Conservation (phyloP, 352 stramenopile genomes). For the Pythium insidiosum region DNA sequence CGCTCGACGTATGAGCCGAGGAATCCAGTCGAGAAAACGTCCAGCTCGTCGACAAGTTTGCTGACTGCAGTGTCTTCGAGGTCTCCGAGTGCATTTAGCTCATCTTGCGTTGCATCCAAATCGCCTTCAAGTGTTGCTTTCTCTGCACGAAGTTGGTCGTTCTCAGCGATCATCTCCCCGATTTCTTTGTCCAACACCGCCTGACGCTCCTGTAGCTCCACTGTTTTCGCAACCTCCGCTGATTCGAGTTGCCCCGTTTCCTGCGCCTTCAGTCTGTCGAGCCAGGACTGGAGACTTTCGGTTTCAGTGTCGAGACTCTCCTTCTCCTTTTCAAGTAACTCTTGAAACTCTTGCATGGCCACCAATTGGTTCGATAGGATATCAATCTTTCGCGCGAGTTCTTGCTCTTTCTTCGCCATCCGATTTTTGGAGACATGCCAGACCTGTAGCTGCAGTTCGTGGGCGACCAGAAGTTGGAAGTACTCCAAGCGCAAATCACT, state of each 20-base stretch:
- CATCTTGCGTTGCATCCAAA: conserved; percentile 49
- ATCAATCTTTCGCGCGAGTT: conserved; percentile 49
- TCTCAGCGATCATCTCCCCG: conserved; percentile 57
- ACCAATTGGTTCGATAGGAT: conserved; percentile 43
- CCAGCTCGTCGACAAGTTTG: conserved; percentile 45
- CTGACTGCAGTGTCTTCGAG: conserved; percentile 35
- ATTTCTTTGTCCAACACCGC: conserved; percentile 64
- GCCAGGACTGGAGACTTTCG: conserved; percentile 36
- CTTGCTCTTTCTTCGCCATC: conserved; percentile 35
- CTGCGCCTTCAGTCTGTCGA: conserved; percentile 57
- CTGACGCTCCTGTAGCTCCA: conserved; percentile 42
- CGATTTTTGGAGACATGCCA: conserved; percentile 48
- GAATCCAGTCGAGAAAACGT: conserved; percentile 66
- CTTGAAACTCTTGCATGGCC: conserved; percentile 29
- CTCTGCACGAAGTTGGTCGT: conserved; percentile 47
- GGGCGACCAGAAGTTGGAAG: conserved; percentile 64
- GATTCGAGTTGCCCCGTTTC: conserved; percentile 48
- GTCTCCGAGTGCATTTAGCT: conserved; percentile 52
- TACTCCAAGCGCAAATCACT: conserved; percentile 66
- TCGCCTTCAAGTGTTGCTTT: conserved; percentile 42
- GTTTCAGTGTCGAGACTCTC: conserved; percentile 49
- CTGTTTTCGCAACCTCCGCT: conserved; percentile 46
- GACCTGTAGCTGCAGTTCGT: conserved; percentile 72
- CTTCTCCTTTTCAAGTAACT: conserved; percentile 46
- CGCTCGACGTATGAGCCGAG: conserved; percentile 46